Base-by-base conservation (phyloP, 139 green algal genomes). In the Chlorella vulgaris region DNA sequence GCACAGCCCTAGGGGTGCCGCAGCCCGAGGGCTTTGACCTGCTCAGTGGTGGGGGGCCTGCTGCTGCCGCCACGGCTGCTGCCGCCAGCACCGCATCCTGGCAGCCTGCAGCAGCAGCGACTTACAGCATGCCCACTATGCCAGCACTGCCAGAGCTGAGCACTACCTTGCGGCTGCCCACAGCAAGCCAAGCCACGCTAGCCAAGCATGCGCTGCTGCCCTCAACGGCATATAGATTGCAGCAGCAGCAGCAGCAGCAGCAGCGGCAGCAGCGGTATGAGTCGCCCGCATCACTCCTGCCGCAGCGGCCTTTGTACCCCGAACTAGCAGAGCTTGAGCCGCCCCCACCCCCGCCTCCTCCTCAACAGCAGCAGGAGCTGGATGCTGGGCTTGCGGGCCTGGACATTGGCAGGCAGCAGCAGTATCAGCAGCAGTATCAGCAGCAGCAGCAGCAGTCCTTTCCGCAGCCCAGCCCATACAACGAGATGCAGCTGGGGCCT, bases 401-500 rank as follows among this genome's bases (percentile, higher is more conserved):
- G 4, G 53, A 69, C 29, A 24, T 74, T 31, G 69, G 24, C 60
- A 71, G 84, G 68, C 51, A 71, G 84, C 75, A 81, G 29, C 71
- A 78, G 79, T 67, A 81, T 69, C 51, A 79, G 42, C 26, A 15
- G 68, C 69, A 76, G 85, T 74, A 82, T 35, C 73, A 81, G 80
- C 76, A 86, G 80, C 70, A 75, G 40, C 42, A 43, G 73, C 6
- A 47, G 60, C 51, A 33, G 35, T 50, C 63, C 31, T 76, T 21
- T 79, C 87, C 26, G 78, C 81, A 65, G 81, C 89, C 67, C 85
- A 85, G 24, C 84, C 89, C 62, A 63, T 85, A 80, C 47, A 40
- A 22, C 53, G 77, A 83, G 67, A 66, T 89, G 78, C 40, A 80
- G 42, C 81, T 95, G 36, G 93, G 91, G 1, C 93, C 93, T 10